Evolutionary conservation across 495 filamentous ascomycete species (phyloP).

Genomic region (Penicillium crystallinum): DNA sequence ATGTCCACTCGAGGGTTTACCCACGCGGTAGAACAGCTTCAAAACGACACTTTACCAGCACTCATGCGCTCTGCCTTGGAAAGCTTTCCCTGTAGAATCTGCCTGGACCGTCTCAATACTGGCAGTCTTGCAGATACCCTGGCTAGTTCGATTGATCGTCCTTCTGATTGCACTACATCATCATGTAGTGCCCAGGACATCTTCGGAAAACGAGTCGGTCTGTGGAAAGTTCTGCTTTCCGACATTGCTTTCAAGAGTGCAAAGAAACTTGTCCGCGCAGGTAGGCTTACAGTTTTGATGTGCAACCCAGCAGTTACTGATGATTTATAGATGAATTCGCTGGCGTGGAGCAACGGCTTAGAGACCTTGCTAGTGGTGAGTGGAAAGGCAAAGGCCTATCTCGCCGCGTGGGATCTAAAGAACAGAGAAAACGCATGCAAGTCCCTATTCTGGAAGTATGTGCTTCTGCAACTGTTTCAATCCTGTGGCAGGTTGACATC

Average conservation of each 20-base stretch:
- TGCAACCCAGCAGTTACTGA: neutral
- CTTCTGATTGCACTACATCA: neutral
- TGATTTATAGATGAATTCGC: constrained; percentile 4
- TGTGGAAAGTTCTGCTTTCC: constrained; percentile 39
- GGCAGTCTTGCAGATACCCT: neutral
- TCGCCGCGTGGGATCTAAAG: neutral
- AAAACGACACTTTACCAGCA: neutral
- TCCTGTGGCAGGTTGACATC: constrained; percentile 37
- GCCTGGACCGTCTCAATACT: constrained; percentile 5
- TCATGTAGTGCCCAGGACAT: constrained; percentile 6
- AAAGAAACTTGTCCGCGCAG: constrained; percentile 2
- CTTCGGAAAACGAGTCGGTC: constrained; percentile 27
- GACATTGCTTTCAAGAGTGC: constrained; percentile 24
- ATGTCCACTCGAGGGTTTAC: constrained; percentile 1
- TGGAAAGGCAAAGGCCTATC: constrained; percentile 13
- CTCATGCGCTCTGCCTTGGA: constrained; percentile 7
- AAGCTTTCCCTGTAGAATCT: constrained; percentile 22
- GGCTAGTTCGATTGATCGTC: neutral
- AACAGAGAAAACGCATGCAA: constrained; percentile 9
- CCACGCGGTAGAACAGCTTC: constrained; percentile 3
- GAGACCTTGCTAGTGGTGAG: constrained; percentile 27
- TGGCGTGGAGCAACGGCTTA: constrained; percentile 17
- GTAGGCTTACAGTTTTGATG: neutral
- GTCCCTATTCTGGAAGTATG: constrained; percentile 11
- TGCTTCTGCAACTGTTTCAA: constrained; percentile 7